phyloP scores from a whole-genome alignment of 1,139 yeast genomes.

The Waltiozyma sp. region DNA sequence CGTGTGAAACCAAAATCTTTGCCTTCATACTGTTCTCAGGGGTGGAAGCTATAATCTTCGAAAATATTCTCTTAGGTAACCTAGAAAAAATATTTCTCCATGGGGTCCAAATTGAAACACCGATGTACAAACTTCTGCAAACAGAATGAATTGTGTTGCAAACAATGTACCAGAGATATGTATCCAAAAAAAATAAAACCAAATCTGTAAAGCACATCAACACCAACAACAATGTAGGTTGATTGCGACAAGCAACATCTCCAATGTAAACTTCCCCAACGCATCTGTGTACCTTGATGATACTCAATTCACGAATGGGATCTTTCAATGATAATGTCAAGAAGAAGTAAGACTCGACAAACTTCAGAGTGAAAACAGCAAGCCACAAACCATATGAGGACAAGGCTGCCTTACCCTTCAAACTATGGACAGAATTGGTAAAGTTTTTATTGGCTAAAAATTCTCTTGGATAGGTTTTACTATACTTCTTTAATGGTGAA shows the following conservation, averaged over 20 bases:
- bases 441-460: slow-evolving; percentile 27
- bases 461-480: slow-evolving; percentile 18
- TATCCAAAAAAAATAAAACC: slow-evolving; percentile 63
- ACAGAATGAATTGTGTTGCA: slow-evolving; percentile 62
- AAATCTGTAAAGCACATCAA: slow-evolving; percentile 55
- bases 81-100: slow-evolving; percentile 69
- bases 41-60: slow-evolving; percentile 57
- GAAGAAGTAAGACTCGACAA: slow-evolving; percentile 56
- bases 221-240: slow-evolving; percentile 49
- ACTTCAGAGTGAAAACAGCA: slow-evolving; percentile 52
- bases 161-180: slow-evolving; percentile 66
- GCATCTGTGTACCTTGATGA: slow-evolving; percentile 28
- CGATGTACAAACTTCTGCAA: slow-evolving; percentile 63
- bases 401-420: slow-evolving; percentile 52
- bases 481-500: slow-evolving; percentile 10
- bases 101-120: slow-evolving; percentile 64
- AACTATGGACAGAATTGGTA: slow-evolving; percentile 38
- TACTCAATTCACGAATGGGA: slow-evolving; percentile 44
- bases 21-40: slow-evolving; percentile 38
- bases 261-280: slow-evolving; percentile 56
- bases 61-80: slow-evolving; percentile 61
- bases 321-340: slow-evolving; percentile 58
- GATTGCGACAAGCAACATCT: slow-evolving; percentile 40
- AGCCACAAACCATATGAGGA: slow-evolving; percentile 57
- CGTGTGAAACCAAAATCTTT: slow-evolving; percentile 58